Evolutionary conservation across 2,329 filamentous ascomycete species (phyloP).

Genomic region (Exophiala viscosa): DNA sequence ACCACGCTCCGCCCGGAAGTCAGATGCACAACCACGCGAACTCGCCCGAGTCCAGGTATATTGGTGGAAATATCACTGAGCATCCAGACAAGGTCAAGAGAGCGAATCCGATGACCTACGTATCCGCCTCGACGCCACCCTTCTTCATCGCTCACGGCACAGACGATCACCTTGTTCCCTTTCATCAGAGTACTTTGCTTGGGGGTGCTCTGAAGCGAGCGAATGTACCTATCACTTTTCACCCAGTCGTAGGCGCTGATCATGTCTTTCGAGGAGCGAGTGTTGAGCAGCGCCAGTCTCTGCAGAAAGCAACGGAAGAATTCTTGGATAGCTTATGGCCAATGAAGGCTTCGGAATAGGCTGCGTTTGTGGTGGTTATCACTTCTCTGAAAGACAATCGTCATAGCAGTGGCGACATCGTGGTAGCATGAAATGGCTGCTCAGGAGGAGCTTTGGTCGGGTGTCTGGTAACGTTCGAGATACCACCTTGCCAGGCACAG

Average conservation of each 20-base stretch:
- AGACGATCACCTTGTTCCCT: constrained; percentile 5
- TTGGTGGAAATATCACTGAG: constrained; percentile 7
- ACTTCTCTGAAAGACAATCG: no score
- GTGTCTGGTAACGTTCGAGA: no score
- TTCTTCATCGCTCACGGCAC: constrained; percentile 18
- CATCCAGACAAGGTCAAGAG: constrained; percentile 5
- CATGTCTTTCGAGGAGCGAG: constrained; percentile 11
- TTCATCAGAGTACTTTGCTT: constrained; percentile 5
- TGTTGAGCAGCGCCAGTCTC: not conserved
- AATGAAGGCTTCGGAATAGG: not conserved
- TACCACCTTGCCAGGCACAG: no score
- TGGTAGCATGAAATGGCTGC: no score
- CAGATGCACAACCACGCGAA: constrained; percentile 4
- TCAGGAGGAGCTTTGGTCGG: no score
- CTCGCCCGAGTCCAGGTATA: constrained; percentile 8
- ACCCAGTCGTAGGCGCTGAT: constrained; percentile 8
- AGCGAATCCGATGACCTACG: constrained; percentile 11
- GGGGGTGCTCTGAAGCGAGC: not conserved
- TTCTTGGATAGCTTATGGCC: not conserved
- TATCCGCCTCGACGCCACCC: constrained; percentile 1
- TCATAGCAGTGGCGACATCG: no score
- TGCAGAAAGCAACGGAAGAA: constrained; percentile 5
- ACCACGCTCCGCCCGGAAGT: constrained; percentile 1
- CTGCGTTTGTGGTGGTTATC: no score
- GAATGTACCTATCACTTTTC: not conserved